Evolutionary conservation across 1,139 yeast species (phyloP), one percentile per base, ranked within the genome.

Genomic region (Zygosaccharomyces pseudobailii): DNA sequence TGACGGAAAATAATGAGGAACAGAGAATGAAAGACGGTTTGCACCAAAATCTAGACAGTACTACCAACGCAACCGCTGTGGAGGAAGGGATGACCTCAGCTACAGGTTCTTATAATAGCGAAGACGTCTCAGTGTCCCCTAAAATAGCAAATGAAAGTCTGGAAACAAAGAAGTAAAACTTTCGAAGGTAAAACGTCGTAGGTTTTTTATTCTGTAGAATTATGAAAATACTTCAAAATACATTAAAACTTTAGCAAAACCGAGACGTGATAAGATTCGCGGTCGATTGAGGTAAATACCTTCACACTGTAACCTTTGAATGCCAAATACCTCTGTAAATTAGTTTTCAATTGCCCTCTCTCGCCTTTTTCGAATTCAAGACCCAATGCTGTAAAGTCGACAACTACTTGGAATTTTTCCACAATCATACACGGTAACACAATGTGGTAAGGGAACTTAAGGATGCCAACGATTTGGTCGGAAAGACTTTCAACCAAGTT

Each of bases 371-470:
- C 20, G 13, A 44, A 24, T 4, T 19, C 28, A 22, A 35, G n/a
- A 27, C 32, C 34, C n/a, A 23, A 24, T 6, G 27, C 30, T 3
- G 44, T 9, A 4, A 49, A 27, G 23, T 45, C 42, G 17, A 55
- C 36, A 5, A 51, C 34, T 6, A 51, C 38, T 43, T 49, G 57
- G 13, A 54, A 34, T 36, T 31, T 46, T 35, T 52, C 52, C n/a
- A 55, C 45, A 22, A 43, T 33, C 38, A 49, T 48, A 17, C 28
- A 43, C 9, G 44, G 47, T 13, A 55, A 36, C 20, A 52, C 50
- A 9, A 45, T 9, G 25, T 48, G 42, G 37, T 47, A 55, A 21
- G 57, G 55, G 37, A 47, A 55, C 17, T 47, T 43, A n/a, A 55
- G 36, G 1, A 42, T 36, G 6, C 46, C 43, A 6, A 43, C 42